A percentile compares a stretch with the other conserved stretches of the same genome.
These are phyloP conservation scores for Fusarium domesticum DNA, from an alignment of 2,329 filamentous ascomycete species.

Conservation along the genomic window DNA sequence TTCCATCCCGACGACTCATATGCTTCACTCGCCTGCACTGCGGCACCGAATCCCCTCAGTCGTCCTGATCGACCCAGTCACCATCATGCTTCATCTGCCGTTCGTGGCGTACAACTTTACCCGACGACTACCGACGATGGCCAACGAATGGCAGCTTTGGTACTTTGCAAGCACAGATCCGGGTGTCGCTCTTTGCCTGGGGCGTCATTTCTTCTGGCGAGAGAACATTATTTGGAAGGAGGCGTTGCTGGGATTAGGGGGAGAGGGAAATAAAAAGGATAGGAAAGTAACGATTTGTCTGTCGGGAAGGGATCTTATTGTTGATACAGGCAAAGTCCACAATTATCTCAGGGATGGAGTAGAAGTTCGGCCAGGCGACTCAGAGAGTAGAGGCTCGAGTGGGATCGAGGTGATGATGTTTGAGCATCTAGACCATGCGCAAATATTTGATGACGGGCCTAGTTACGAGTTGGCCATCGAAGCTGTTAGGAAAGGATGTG, in stretches of 20 bases:
- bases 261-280: constrained; percentile 15
- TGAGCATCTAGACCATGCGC: constrained; percentile 60
- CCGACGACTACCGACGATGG: constrained; percentile 46
- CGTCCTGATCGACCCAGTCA: constrained; percentile 60
- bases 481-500: constrained; percentile 30
- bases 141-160: constrained; percentile 69
- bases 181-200: constrained; percentile 62
- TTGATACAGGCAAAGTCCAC: constrained; percentile 57
- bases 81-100: constrained; percentile 64
- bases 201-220: constrained; percentile 68
- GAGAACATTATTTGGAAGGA: constrained; percentile 70
- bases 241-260: constrained; percentile 44
- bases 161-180: constrained; percentile 69
- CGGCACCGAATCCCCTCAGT: constrained; percentile 48
- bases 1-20: constrained; percentile 59
- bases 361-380: constrained; percentile 15
- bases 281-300: constrained; percentile 55
- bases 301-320: constrained; percentile 61
- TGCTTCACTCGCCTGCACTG: constrained; percentile 50
- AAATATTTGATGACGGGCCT: constrained; percentile 50
- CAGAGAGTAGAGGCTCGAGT: constrained; percentile 7
- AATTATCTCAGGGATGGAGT: constrained; percentile 47
- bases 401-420: constrained; percentile 59
- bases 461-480: constrained; percentile 31
- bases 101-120: constrained; percentile 72